Evolutionary conservation across 805 yeast genomes (phyloP), one percentile per base, ranked within the genome.

Genomic region (Ogataea naganishii): DNA sequence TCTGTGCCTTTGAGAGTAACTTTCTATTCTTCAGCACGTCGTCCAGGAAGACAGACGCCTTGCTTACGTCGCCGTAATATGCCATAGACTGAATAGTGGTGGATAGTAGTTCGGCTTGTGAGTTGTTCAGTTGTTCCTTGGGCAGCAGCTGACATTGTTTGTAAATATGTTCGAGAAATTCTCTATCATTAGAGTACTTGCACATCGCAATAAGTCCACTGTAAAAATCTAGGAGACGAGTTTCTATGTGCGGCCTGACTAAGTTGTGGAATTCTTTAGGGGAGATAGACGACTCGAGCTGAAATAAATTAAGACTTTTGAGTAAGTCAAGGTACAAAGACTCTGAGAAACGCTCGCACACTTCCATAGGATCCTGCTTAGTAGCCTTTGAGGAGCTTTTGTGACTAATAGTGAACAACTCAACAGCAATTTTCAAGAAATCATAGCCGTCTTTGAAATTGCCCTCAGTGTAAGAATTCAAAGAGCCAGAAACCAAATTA

Each of bases 21-120:
- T n/a, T n/a, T n/a, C n/a, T 63, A 26, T 69, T 68, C 0, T 59
- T 40, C 24, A 79, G 48, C 5, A 78, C 57, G 23, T 63, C 57
- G 44, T 79, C 81, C 41, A 80, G 53, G 33, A 78, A 64, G 34
- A 66, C 60, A 1, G 79, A 64, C 4, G 84, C 76, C 23, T 66
- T 40, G 7, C 60, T 56, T 21, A 63, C 39, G 38, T 75, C 69
- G 23, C 66, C 69, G 25, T 71, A 68, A 30, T 58, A 55, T 9
- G 74, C 61, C 31, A 80, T 55, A 2, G 77, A 62, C 20, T 72
- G 64, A 20, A 79, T 60, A 34, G 75, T 53, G 24, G 58, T 49
- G 1, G 72, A 53, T 44, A 77, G 78, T 19, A 77, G 63, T 20
- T 53, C 49, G 39, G 61, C 68, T 40, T 72, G 75, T 20, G 59